Evolutionary conservation across 179 eudicot species (phyloP).

Genomic region (Nepenthes alata): DNA sequence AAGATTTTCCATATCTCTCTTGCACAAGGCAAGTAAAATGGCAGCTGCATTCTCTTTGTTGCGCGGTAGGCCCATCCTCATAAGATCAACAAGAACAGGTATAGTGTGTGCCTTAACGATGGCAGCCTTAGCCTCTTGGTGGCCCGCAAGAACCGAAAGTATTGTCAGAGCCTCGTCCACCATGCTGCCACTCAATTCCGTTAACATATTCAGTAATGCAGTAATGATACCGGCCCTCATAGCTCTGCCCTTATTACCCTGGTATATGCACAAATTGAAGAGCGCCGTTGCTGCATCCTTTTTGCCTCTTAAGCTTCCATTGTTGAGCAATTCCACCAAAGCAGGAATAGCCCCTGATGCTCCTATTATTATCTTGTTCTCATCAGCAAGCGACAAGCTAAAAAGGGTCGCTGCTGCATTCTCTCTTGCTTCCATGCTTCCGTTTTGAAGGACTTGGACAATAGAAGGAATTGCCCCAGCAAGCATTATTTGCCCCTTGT

Average conservation of each 20-base stretch:
- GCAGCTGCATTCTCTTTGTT: conserved; percentile 15
- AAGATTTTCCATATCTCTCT: conserved; percentile 12
- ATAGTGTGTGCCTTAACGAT: conserved; percentile 10
- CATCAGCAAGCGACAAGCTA: conserved; percentile 17
- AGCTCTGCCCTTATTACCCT: conserved; percentile 15
- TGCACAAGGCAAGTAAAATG: conserved; percentile 12
- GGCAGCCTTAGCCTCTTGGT: conserved; percentile 12
- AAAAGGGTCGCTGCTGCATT: conserved; percentile 17
- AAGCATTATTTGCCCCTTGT: conserved; percentile 15
- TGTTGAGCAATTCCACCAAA: conserved; percentile 9
- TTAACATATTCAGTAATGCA: conserved; percentile 12
- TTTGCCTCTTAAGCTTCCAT: conserved; percentile 11
- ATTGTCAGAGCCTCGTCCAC: conserved; percentile 14
- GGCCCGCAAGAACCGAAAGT: conserved; percentile 13
- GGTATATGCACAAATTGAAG: conserved; percentile 14
- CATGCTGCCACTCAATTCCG: conserved; percentile 9
- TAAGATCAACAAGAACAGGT: conserved; percentile 12
- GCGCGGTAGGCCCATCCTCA: conserved; percentile 11
- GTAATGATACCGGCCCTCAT: conserved; percentile 13
- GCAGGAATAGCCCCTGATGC: conserved; percentile 14
- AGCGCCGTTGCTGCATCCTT: conserved; percentile 15
- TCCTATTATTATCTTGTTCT: conserved; percentile 16
- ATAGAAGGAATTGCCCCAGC: conserved; percentile 14
- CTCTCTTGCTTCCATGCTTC: conserved; percentile 16
- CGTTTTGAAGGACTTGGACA: conserved; percentile 13